phyloP scores from a whole-genome alignment of 352 stramenopile species.

The Globisporangium nodosum region DNA sequence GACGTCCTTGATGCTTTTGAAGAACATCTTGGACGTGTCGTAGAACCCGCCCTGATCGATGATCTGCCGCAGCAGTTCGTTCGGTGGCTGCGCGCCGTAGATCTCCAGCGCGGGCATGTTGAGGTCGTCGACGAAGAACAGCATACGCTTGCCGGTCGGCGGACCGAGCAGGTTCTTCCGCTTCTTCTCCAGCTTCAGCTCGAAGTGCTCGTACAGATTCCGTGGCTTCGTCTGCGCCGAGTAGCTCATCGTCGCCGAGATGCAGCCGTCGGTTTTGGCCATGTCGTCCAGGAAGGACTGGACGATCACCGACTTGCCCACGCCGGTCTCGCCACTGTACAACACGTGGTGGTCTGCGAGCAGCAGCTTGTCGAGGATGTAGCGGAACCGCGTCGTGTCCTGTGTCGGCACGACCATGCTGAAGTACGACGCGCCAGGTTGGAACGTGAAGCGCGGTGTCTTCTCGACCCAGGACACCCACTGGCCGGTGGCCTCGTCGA shows the following conservation, averaged over 20 bases:
- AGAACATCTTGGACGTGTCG: slow-evolving; percentile 92
- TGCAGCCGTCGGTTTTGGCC: slow-evolving; percentile 73
- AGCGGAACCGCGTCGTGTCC: slow-evolving; percentile 93
- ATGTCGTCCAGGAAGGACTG: slow-evolving; percentile 89
- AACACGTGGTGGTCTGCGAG: slow-evolving; percentile 80
- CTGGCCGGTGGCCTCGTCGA: slow-evolving; percentile 68
- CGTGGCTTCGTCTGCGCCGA: slow-evolving; percentile 84
- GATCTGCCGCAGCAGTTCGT: slow-evolving; percentile 89
- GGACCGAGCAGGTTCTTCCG: slow-evolving; percentile 77
- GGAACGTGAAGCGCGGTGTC: slow-evolving; percentile 86
- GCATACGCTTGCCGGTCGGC: slow-evolving; percentile 70
- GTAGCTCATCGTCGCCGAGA: slow-evolving; percentile 86
- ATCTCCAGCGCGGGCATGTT: slow-evolving; percentile 92
- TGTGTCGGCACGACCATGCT: slow-evolving; percentile 92
- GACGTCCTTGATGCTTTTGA: slow-evolving; percentile 89
- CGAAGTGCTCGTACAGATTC: slow-evolving; percentile 83
- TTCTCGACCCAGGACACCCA: slow-evolving; percentile 87
- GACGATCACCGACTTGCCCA: slow-evolving; percentile 92
- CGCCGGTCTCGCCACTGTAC: slow-evolving; percentile 89
- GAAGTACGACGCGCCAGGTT: slow-evolving; percentile 88
- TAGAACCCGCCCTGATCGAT: slow-evolving; percentile 90
- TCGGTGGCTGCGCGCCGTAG: slow-evolving; percentile 91
- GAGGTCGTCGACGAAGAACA: slow-evolving; percentile 90
- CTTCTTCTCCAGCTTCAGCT: slow-evolving; percentile 81
- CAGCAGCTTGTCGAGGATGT: slow-evolving; percentile 87